Base-by-base conservation (phyloP, 2,329 filamentous ascomycete genomes). In the Purpureocillium lavendulum region DNA sequence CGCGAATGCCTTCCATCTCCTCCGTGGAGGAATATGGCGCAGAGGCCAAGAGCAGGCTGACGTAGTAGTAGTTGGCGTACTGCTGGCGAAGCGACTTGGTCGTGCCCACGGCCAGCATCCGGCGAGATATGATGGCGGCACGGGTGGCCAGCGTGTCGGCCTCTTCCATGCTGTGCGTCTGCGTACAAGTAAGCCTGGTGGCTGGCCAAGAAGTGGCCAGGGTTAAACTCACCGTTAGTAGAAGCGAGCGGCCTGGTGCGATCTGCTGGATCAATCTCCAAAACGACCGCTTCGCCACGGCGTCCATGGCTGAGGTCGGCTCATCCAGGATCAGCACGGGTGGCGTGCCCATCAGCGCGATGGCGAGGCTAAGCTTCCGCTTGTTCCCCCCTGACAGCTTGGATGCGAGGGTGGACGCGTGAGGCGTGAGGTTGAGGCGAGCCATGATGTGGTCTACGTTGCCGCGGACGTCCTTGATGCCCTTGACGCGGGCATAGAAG, bases 121-220 rank as follows among this genome's bases (percentile, higher is more conserved):
- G 41, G 2, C 43, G 40, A 8, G 53, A 48, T n/a, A 57, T 45
- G 35, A 56, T 50, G 35, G 45, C 51, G 7, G 84, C 84, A 2
- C 85, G 73, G 31, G 77, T 79, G 0, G 87, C 87, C 1, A 95
- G 70, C 2, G 85, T 84, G 52, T 92, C 86, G 0, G 87, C 87
- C 61, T 94, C 87, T 58, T 94, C 87, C 87, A 94, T 94, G 33
- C 77, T 83, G 58, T 94, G 87, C 0, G 87, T 94, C 0, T 50
- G n/a, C 16, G 28, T 26, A 2, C 9, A 9, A 9, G 36, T 41
- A 14, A 44, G 38, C 18, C 5, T 26, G 6, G 5, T 26, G 5
- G 5, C 21, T 26, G 9, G 13, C 28, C 3, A 14, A 15, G n/a
- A n/a, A n/a, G n/a, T n/a, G n/a, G n/a, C n/a, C n/a, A n/a, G n/a